Base-by-base conservation (phyloP, 345 rosid genomes). In the Conringia planisiliqua region DNA sequence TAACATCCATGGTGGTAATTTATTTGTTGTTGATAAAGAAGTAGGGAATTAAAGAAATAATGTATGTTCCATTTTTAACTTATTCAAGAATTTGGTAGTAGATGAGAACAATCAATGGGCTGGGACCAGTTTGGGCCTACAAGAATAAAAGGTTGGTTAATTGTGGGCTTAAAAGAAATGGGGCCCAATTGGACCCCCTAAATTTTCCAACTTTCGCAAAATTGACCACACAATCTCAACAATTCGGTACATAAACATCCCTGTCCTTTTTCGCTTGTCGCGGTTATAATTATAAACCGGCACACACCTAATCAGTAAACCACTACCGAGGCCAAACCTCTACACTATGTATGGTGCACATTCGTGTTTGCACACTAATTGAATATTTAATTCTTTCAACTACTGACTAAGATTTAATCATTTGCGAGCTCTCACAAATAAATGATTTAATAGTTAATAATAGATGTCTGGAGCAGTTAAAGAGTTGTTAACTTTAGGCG, bases 111-210 rank as follows among this genome's bases (percentile, higher is more conserved):
- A 44, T 77, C 30, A 77, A 70, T 76, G 70, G 70, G 66, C 66
- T 70, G 70, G 66, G 80, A 62, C 80, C 70, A 61, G 10, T 32
- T 70, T 70, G 10, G 65, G 75, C 36, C 80, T 76, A 63, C 75
- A 60, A 62, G 29, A 7, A 54, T 11, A 46, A 35, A 36, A 69
- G 30, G 46, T 50, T 61, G n/a, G 46, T 67, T 60, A 42, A 60
- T 24, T 60, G 10, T 75, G 75, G 75, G 80, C 66, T 76, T 70
- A 35, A 70, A 66, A 69, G 3, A 44, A 48, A 46, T 55, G 71
- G 71, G 65, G 27, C 24, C 76, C 76, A 61, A 38, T 30, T 18
- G 7, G 8, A 61, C 74, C 63, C 51, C 7, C 40, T 7, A 16
- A 29, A 22, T 13, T 62, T 16, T 20, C 11, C 20, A 63, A 16